These are phyloP conservation scores for Rossbeevera mucosa DNA, from an alignment of 768 basidiomycete species.

Conservation along the genomic window DNA sequence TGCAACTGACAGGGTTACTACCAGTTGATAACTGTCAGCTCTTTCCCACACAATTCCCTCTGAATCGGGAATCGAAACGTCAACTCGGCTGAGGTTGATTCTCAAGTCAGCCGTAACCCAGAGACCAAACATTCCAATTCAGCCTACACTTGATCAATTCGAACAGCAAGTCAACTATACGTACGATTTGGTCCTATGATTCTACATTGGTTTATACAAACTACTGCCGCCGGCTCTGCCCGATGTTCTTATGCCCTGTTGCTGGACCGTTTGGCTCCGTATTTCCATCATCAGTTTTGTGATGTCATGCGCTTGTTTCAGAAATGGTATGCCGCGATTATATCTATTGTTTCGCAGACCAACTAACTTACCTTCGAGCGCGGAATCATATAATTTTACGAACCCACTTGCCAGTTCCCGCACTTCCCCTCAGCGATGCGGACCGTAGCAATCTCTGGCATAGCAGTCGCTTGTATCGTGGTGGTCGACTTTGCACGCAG, in stretches of 20 bases:
- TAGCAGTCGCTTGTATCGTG: conserved; percentile 7
- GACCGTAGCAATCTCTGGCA: neutral
- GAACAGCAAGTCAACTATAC: neutral
- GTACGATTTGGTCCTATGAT: neutral
- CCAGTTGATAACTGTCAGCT: neutral
- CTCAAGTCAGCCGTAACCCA: neutral
- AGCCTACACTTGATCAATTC: neutral
- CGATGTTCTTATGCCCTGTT: neutral
- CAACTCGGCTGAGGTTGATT: neutral
- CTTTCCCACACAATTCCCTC: neutral
- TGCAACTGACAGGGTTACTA: neutral
- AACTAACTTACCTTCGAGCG: neutral
- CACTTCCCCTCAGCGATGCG: conserved; percentile 4
- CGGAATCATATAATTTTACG: neutral
- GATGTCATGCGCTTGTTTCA: neutral
- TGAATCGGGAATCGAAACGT: neutral
- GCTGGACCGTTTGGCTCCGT: neutral
- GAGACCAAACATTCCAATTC: neutral
- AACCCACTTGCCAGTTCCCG: neutral
- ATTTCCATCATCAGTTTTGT: neutral
- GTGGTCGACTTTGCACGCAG: conserved; percentile 7
- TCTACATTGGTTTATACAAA: neutral
- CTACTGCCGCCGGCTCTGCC: neutral
- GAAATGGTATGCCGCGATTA: neutral
- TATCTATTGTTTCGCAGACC: neutral